Evolutionary conservation across 2,329 filamentous ascomycete species (phyloP).

Genomic region (Macroventuria anomochaeta): DNA sequence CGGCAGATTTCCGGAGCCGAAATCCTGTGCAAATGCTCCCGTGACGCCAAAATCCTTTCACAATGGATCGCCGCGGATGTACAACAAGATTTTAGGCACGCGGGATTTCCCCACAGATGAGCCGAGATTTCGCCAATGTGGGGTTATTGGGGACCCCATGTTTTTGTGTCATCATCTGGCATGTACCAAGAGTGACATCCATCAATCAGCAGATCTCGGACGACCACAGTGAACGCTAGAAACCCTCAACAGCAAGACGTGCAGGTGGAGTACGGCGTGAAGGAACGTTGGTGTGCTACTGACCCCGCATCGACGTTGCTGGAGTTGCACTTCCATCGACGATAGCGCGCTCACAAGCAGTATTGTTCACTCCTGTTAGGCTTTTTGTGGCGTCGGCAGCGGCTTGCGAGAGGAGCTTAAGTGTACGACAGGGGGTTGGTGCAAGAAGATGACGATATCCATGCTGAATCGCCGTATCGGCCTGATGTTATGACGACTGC

Average conservation of each 20-base stretch:
- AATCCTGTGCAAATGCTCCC: constrained; percentile 2
- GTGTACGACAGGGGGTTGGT: constrained; percentile 28
- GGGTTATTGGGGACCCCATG: constrained; percentile 12
- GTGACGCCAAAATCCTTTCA: constrained; percentile 7
- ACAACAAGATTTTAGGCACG: constrained; percentile 13
- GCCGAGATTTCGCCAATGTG: constrained; percentile 31
- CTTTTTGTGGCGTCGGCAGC: constrained; percentile 32
- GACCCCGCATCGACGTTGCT: constrained; percentile 35
- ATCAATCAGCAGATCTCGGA: constrained; percentile 18
- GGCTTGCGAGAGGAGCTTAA: constrained; percentile 41
- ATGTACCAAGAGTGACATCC: constrained; percentile 10
- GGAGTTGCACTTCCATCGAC: constrained; percentile 19
- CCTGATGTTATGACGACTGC: constrained; percentile 14
- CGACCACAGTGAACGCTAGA: constrained; percentile 11
- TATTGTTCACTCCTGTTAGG: not conserved
- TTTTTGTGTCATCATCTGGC: constrained; percentile 10
- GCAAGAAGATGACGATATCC: constrained; percentile 40
- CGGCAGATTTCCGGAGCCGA: constrained; percentile 5
- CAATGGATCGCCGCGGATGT: constrained; percentile 6
- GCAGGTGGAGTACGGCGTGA: constrained; percentile 22
- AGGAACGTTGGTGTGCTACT: constrained; percentile 29
- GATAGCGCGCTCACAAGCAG: constrained; percentile 27
- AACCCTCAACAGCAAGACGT: constrained; percentile 11
- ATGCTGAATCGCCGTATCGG: not conserved
- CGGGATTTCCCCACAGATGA: constrained; percentile 17